Base-by-base conservation (phyloP, 352 stramenopile species). In the Albugo candida region DNA sequence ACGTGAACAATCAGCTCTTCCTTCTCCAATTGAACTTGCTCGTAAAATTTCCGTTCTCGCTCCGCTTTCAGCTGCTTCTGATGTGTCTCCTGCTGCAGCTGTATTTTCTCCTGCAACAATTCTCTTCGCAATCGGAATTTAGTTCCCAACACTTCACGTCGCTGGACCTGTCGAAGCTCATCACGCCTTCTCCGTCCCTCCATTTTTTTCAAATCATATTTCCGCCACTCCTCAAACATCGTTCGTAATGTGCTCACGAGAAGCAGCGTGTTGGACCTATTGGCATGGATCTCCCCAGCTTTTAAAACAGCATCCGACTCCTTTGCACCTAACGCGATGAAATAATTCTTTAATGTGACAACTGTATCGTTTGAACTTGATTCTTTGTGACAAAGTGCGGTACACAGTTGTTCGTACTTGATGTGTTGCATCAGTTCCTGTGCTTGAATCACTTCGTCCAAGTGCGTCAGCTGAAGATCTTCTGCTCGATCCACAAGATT, bases 261-360 rank as follows among this genome's bases (percentile, higher is more conserved):
- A 20, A 83, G 56, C 58, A 86, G 63, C 61, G 73, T 86, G 52
- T 86, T 86, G n/a, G 70, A 80, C n/a, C 67, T 63, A 45, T 79
- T 81, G 16, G 73, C 70, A 17, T 83, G 57, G 14, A 86, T 83
- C 50, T 83, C 73, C n/a, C 69, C 67, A 34, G 73, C 73, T 45
- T 81, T 86, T 16, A 86, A 48, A 20, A 86, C 72, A 1, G 73
- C 73, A 21, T 72, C 68, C 37, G 81, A 63, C 10, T 56, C 65
- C 18, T 81, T 68, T 0, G 73, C 73, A 0, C 73, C 73, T 37
- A 86, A 60, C 11, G 56, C 63, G 0, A 86, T 71, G 41, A 86
- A 74, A 41, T 71, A 81, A 13, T 58, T 59, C 18, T 69, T 65
- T 19, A 86, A 53, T 0, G 68, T 59, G 47, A 82, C 64, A 21